Conservation (phyloP, 106 monocot species). For the Dioscorea zingiberensis region DNA sequence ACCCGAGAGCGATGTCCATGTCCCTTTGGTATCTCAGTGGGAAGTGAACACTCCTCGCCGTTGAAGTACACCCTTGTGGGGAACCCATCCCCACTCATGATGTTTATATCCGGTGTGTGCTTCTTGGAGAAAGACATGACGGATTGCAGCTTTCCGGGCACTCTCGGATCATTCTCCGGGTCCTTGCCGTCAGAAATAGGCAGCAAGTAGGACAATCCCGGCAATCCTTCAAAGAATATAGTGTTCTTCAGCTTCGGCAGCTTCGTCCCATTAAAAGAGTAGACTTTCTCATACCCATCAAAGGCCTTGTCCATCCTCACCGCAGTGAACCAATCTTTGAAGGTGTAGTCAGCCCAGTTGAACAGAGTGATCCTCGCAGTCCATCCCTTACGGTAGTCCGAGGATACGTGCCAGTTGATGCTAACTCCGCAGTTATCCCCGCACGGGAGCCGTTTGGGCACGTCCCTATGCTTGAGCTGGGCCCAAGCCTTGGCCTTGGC, state of each 20-base stretch:
- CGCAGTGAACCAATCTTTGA: slow-evolving; percentile 69
- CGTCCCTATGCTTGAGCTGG: slow-evolving; percentile 39
- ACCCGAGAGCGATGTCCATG: neutral
- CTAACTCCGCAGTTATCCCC: slow-evolving; percentile 62
- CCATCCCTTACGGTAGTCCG: slow-evolving; percentile 61
- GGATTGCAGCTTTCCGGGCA: slow-evolving; percentile 73
- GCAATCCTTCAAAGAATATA: slow-evolving; percentile 54
- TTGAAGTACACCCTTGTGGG: slow-evolving; percentile 78
- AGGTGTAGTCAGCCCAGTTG: slow-evolving; percentile 65
- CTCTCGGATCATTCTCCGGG: slow-evolving; percentile 22
- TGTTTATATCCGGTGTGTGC: slow-evolving; percentile 36
- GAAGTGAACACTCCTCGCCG: slow-evolving; percentile 86
- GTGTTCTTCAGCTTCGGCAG: slow-evolving; percentile 30
- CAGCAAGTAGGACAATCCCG: slow-evolving; percentile 50
- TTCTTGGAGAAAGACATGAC: slow-evolving; percentile 66
- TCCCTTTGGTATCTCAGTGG: slow-evolving; percentile 30
- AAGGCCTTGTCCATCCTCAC: slow-evolving; percentile 23
- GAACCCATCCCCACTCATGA: slow-evolving; percentile 66
- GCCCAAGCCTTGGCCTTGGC: slow-evolving; percentile 68
- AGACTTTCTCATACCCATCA: slow-evolving; percentile 34
- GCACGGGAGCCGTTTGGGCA: slow-evolving; percentile 37
- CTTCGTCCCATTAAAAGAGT: slow-evolving; percentile 82
- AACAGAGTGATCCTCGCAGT: slow-evolving; percentile 65
- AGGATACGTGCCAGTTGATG: slow-evolving; percentile 69
- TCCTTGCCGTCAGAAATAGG: slow-evolving; percentile 33